Evolutionary conservation across 768 basidiomycete genomes (phyloP), one percentile per base, ranked within the genome.

Genomic region (Amanita brunnescens): DNA sequence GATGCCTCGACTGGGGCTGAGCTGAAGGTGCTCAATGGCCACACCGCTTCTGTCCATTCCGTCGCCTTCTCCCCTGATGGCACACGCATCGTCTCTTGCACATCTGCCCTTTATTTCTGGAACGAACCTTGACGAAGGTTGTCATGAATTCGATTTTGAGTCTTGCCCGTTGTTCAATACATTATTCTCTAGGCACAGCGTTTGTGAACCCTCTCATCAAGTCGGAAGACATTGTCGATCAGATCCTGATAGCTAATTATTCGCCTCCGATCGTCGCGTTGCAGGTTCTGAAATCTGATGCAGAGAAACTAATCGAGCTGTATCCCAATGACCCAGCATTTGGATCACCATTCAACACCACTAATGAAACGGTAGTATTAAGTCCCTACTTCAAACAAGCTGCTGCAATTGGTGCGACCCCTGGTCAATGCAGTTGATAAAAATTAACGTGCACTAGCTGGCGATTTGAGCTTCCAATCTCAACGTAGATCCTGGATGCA

Each of bases 81-180:
- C n/a, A n/a, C n/a, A n/a, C n/a, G n/a, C n/a, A n/a, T n/a, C n/a
- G n/a, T n/a, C n/a, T n/a, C 73, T 72, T 51, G 63, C 68, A 1
- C 59, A 60, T 16, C 24, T 77, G 3, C 74, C 75, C 0, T 72
- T 74, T 54, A 75, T 77, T 20, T 61, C 72, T 21, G 75, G 74
- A 14, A 70, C 68, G 2, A 67, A 64, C 49, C 59, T 69, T n/a
- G 74, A 76, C 54, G 76, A 77, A 65, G 75, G 75, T 71, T 20
- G 6, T 39, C 50, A n/a, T 29, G 18, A 6, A 16, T 10, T 14
- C 37, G 10, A 4, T 10, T 16, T 16, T n/a, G 14, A 38, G 18
- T 6, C 37, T 6, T 38, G 6, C 13, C 3, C n/a, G n/a, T n/a
- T 14, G 18, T n/a, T 16, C 3, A 16, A 6, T 38, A 14, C 6